Evolutionary conservation across 257 asterid species (phyloP), one percentile per base, ranked within the genome.

Genomic region (Haberlea rhodopensis): DNA sequence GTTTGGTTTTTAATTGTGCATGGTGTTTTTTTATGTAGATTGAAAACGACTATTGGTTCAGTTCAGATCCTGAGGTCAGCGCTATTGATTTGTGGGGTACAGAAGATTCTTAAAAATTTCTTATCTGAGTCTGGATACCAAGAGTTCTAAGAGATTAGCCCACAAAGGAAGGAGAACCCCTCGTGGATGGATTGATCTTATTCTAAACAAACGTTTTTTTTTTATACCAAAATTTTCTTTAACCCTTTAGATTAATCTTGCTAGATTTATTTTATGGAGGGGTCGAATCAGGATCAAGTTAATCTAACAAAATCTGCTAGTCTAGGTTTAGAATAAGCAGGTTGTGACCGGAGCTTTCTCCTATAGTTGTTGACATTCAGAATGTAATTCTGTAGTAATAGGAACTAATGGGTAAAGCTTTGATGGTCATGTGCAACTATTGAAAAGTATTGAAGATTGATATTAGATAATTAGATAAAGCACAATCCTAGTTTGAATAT

Each of bases 1-100:
- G 18, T 53, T 25, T 24, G 16, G 18, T 15, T 8, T 55, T 11
- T 63, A 34, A 53, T 13, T 5, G 20, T 1, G 27, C 37, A 43
- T 51, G 27, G 34, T 68, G 46, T 29, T 64, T 3, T 23, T 67
- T 4, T 49, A 6, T 76, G 80, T 84, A 90, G 97, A 63, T 63
- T 46, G 83, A 81, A 31, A 77, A 78, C 61, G 97, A 84, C 73
- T 90, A 90, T 67, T 85, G 97, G 97, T 72, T 90, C 78, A 78
- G 53, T 65, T 79, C 92, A 8, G 87, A 85, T 54, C 34, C 58
- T 59, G 78, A 72, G 51, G 76, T 70, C 45, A 76, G 84, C 21
- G 70, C 76, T 23, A 82, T 86, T 0, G 81, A 81, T 52, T 70
- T 90, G 34, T 90, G 97, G 97, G 73, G 85, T 62, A n/a, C 65